Percentiles rank a stretch among this genome's conserved stretches.
phyloP scores from a whole-genome alignment of 2,329 filamentous ascomycete genomes.

The Apiospora aurea region DNA sequence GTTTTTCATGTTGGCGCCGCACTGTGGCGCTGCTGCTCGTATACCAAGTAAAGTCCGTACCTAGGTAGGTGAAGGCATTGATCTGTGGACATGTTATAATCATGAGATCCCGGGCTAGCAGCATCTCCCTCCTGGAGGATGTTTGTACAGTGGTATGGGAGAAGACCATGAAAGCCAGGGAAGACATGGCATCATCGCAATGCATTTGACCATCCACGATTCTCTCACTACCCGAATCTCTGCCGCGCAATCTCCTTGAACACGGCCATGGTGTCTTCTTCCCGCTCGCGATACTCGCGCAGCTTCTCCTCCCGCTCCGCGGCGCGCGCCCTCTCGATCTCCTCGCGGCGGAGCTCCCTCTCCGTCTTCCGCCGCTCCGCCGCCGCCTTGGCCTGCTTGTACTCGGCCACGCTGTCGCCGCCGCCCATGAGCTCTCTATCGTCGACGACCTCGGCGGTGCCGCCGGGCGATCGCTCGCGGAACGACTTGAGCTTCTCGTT shows the following conservation, averaged over 20 bases:
- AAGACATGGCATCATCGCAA: neutral
- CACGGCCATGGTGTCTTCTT: slow-evolving; percentile 85
- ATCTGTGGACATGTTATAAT: neutral
- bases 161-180: too few relatives aligned
- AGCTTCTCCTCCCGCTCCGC: slow-evolving; percentile 84
- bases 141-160: neutral
- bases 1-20: slow-evolving; percentile 5
- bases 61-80: neutral
- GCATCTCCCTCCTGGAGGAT: neutral
- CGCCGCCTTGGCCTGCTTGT: slow-evolving; percentile 70
- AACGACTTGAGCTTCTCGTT: slow-evolving; percentile 79
- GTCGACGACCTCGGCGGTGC: slow-evolving; percentile 53
- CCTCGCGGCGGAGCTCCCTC: slow-evolving; percentile 81
- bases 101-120: too few relatives aligned
- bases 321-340: slow-evolving; percentile 74
- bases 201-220: neutral
- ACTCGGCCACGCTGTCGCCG: slow-evolving; percentile 67
- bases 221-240: slow-evolving; percentile 68
- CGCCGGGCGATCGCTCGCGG: slow-evolving; percentile 67
- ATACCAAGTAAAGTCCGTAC: neutral
- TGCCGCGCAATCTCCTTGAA: slow-evolving; percentile 79
- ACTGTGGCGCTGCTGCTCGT: neutral
- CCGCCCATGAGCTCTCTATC: slow-evolving; percentile 83
- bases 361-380: slow-evolving; percentile 81
- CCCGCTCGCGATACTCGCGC: slow-evolving; percentile 73